Percentiles rank a stretch among this genome's conserved stretches.
phyloP scores from a whole-genome alignment of 495 filamentous ascomycete genomes.

The Achaetomiella virescens region DNA sequence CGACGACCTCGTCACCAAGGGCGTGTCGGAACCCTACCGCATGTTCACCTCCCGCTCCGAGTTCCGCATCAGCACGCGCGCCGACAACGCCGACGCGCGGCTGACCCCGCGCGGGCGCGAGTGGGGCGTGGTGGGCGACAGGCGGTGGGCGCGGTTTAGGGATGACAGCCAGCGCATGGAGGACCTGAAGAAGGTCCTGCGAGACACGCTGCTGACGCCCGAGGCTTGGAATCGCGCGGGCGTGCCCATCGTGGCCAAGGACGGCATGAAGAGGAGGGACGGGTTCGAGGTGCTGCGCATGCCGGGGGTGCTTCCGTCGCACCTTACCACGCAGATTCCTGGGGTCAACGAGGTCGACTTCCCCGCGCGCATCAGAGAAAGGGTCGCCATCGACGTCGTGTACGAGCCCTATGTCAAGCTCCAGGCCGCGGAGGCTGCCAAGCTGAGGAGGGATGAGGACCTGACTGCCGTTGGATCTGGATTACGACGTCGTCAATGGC shows the following conservation, averaged over 20 bases:
- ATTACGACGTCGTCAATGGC: constrained; percentile 66
- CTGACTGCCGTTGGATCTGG: constrained; percentile 69
- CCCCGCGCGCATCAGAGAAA: constrained; percentile 49
- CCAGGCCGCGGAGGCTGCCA: constrained; percentile 57
- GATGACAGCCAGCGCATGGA: constrained; percentile 56
- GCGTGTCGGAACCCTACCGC: constrained; percentile 92
- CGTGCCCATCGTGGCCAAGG: constrained; percentile 49
- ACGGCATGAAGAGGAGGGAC: constrained; percentile 43
- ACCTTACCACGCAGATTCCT: constrained; percentile 51
- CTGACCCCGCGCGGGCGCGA: constrained; percentile 72
- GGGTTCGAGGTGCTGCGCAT: constrained; percentile 74
- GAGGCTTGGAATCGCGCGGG: constrained; percentile 63
- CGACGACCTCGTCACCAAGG: constrained; percentile 95
- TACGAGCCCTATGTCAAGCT: constrained; percentile 79
- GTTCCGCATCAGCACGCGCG: constrained; percentile 83
- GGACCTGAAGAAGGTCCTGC: constrained; percentile 56
- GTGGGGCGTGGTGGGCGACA: constrained; percentile 71
- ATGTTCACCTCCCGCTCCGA: constrained; percentile 98
- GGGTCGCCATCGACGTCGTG: constrained; percentile 70
- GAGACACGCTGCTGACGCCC: constrained; percentile 46
- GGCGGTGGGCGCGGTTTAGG: constrained; percentile 66
- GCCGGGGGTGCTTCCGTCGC: constrained; percentile 32
- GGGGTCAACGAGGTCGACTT: constrained; percentile 33
- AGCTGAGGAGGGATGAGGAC: constrained; percentile 70
- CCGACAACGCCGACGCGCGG: constrained; percentile 89